A percentile compares a stretch with the other conserved stretches of the same genome.
Conservation (phyloP, 2,329 filamentous ascomycete species). For the Coniochaeta ligniaria region DNA sequence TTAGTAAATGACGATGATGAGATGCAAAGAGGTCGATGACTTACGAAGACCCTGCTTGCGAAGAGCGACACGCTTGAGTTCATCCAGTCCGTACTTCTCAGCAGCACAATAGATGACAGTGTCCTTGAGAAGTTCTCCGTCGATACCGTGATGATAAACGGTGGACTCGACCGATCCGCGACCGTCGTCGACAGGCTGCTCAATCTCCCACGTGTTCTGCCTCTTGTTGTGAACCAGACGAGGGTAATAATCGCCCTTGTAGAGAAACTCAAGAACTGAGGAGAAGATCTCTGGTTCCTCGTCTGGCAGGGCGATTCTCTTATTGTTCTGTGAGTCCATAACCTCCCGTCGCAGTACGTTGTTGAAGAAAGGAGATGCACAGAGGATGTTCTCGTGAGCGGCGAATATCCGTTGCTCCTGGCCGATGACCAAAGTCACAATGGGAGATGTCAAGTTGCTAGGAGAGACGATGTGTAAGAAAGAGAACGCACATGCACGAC, state of each 20-base stretch:
- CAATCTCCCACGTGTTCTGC: constrained; percentile 74
- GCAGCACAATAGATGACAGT: constrained; percentile 89
- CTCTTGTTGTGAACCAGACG: constrained; percentile 77
- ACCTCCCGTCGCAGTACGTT: constrained; percentile 55
- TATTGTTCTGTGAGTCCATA: constrained; percentile 49
- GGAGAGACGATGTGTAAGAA: neutral
- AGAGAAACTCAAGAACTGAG: constrained; percentile 82
- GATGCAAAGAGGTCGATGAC: constrained; percentile 14
- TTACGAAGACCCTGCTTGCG: constrained; percentile 81
- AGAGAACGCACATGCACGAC: neutral
- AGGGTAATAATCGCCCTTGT: constrained; percentile 91
- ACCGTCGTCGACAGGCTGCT: constrained; percentile 45
- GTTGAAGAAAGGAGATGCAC: constrained; percentile 72
- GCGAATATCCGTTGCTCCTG: constrained; percentile 81
- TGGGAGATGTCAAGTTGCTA: constrained; percentile 56
- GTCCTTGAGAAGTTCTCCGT: constrained; percentile 71
- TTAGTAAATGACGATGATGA: constrained; percentile 7
- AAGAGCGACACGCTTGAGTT: constrained; percentile 76
- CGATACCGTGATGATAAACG: constrained; percentile 58
- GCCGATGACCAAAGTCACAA: constrained; percentile 77
- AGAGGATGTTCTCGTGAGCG: constrained; percentile 80
- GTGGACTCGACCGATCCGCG: constrained; percentile 51
- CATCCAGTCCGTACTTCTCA: constrained; percentile 73
- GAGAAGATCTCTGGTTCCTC: constrained; percentile 90
- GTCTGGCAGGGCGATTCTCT: constrained; percentile 72